Percentiles rank a stretch among this genome's conserved stretches.
These are phyloP conservation scores for Vigna trinervia DNA, from an alignment of 306 rosid genomes.

Conservation along the genomic window DNA sequence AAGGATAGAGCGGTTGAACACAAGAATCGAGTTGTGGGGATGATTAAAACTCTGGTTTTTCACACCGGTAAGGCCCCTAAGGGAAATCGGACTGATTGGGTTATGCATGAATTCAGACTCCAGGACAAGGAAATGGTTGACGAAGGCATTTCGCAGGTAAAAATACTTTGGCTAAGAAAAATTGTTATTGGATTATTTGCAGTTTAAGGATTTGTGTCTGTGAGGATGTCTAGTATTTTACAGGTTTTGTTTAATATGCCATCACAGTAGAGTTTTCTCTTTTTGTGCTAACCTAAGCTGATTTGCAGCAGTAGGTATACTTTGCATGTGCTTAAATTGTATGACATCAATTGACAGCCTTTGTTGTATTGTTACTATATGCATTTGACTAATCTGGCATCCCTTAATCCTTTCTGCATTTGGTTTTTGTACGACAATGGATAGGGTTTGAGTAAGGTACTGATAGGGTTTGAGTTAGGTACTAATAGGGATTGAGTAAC, in stretches of 20 bases:
- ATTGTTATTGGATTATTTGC: background rate
- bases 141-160: slow-evolving; percentile 60
- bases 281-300: slow-evolving; percentile 23
- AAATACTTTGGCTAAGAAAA: background rate
- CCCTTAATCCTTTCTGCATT: background rate
- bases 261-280: background rate
- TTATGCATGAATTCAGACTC: slow-evolving; percentile 82
- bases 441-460: too few species aligned
- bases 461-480: too few species aligned
- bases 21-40: slow-evolving; percentile 57
- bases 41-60: slow-evolving; percentile 72
- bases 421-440: too few species aligned
- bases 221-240: slow-evolving; percentile 24
- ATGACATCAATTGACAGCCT: slow-evolving; percentile 1
- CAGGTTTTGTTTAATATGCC: slow-evolving; percentile 30
- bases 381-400: slow-evolving; percentile 8
- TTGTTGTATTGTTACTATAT: background rate
- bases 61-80: slow-evolving; percentile 60
- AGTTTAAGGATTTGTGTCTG: slow-evolving; percentile 2
- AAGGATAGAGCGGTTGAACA: slow-evolving; percentile 59
- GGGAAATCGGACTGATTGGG: slow-evolving; percentile 87
- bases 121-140: slow-evolving; percentile 50
- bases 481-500: too few species aligned
- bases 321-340: slow-evolving; percentile 1
- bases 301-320: slow-evolving; percentile 1